These are phyloP conservation scores for Pestalotiopsis sp. DNA, from an alignment of 2,329 filamentous ascomycete genomes.

Conservation along the genomic window DNA sequence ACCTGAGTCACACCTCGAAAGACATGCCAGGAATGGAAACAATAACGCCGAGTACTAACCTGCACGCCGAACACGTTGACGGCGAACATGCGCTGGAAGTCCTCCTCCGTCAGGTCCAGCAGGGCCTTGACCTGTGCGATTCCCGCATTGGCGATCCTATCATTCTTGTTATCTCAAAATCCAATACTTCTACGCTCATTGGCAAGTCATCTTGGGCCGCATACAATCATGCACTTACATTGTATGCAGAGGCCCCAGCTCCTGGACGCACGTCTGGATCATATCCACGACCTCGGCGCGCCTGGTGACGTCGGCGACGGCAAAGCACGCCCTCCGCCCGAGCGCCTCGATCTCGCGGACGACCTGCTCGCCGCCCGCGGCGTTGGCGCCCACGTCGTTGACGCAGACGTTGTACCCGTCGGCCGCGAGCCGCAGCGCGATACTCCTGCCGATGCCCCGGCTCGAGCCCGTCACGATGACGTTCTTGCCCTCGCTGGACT, in stretches of 20 bases:
- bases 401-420: conserved; percentile 70
- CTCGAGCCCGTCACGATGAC: conserved; percentile 33
- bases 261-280: conserved; percentile 52
- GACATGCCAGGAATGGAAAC: no score
- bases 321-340: conserved; percentile 56
- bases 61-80: conserved; percentile 69
- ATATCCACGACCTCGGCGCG: conserved; percentile 52
- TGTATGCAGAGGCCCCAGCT: conserved; percentile 53
- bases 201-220: no score
- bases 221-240: conserved; percentile 28
- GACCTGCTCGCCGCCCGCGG: conserved; percentile 52
- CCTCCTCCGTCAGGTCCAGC: conserved; percentile 59
- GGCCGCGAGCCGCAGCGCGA: conserved; percentile 63
- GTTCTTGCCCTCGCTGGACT: conserved; percentile 20
- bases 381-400: conserved; percentile 62
- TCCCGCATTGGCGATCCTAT: conserved; percentile 63
- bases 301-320: conserved; percentile 64
- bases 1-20: no score
- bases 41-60: no score
- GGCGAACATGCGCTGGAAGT: conserved; percentile 62
- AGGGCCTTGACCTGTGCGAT: conserved; percentile 60
- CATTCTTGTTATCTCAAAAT: conserved; percentile 17
- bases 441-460: conserved; percentile 57
- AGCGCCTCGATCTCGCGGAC: conserved; percentile 55
- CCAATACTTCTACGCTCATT: no score